Conservation (phyloP, 805 yeast species). For the Komagataella phaffii region DNA sequence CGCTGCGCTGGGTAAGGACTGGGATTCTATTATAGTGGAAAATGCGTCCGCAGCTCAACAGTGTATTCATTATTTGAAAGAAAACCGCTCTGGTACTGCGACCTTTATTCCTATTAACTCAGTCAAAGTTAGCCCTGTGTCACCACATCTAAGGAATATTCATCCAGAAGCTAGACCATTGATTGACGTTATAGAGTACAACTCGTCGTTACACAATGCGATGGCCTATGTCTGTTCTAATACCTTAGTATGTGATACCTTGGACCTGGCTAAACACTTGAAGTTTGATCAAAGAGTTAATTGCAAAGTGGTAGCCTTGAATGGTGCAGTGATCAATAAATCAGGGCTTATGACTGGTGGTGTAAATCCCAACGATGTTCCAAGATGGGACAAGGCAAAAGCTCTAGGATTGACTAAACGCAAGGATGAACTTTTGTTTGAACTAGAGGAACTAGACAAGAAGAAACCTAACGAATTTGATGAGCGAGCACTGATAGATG, state of each 20-base stretch:
- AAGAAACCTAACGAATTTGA: constrained; percentile 38
- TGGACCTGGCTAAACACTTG: constrained; percentile 54
- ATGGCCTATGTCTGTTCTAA: constrained; percentile 70
- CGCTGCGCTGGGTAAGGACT: constrained; percentile 63
- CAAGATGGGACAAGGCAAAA: constrained; percentile 63
- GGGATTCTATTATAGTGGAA: constrained; percentile 80
- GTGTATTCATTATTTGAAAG: constrained; percentile 69
- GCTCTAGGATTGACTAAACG: constrained; percentile 35
- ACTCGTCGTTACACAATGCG: constrained; percentile 57
- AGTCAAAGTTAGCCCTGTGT: constrained; percentile 42
- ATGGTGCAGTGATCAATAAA: constrained; percentile 75
- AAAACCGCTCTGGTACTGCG: constrained; percentile 74
- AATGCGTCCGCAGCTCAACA: constrained; percentile 56
- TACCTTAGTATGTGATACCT: constrained; percentile 62
- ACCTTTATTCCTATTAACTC: constrained; percentile 84
- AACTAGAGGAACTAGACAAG: constrained; percentile 27
- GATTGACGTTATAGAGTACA: constrained; percentile 62
- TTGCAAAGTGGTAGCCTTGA: constrained; percentile 63
- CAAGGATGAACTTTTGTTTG: constrained; percentile 35
- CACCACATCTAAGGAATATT: constrained; percentile 38
- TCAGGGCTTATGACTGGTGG: constrained; percentile 95
- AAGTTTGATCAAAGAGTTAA: constrained; percentile 51
- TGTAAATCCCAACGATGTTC: constrained; percentile 28
- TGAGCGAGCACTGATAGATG: constrained; percentile 45
- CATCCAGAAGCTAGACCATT: constrained; percentile 50